Base-by-base conservation (phyloP, 2,329 filamentous ascomycete species). In the Bipolaris bicolor region DNA sequence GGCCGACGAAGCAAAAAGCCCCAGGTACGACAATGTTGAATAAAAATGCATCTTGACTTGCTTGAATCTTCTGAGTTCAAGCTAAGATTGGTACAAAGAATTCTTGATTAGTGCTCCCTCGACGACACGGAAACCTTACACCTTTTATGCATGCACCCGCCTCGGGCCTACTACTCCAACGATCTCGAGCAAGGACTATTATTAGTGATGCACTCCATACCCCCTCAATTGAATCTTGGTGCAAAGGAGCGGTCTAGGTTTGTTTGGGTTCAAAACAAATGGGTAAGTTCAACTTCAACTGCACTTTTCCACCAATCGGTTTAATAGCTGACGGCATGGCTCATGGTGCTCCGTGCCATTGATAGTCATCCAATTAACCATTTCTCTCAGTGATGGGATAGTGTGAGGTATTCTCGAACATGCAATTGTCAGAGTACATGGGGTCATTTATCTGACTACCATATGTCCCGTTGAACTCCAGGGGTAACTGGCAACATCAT, bases 301-400 rank as follows among this genome's bases (percentile, higher is more conserved):
- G 40, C n/a, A 5, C 26, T 46, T 36, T 54, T 58, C 58, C 58
- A 60, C 58, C 58, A 60, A 60, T 60, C 49, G 40, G 56, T 43
- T 16, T 26, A 13, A 37, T 31, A 7, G 10, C n/a, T 34, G n/a
- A 16, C 34, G 46, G 37, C 22, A 26, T 49, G 22, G 46, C 22
- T 16, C 20, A 11, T 31, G 10, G 29, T 10, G 29, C 29, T 31
- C 29, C 29, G 29, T 31, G 29, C 29, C 29, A 11, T 31, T 31
- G 6, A 29, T 11, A 29, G 26, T 29, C 26, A 29, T 11, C 26
- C 5, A 29, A 10, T 29, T 29, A 29, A 29, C 26, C 26, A 29
- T 29, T 29, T 29, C 20, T 18, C 20, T 15, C 20, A n/a, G 13
- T 3, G 9, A 13, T 37, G 29, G 7, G 6, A 36, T 31, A 3